Conservation (phyloP, 495 filamentous ascomycete genomes). For the Talaromyces adpressus region DNA sequence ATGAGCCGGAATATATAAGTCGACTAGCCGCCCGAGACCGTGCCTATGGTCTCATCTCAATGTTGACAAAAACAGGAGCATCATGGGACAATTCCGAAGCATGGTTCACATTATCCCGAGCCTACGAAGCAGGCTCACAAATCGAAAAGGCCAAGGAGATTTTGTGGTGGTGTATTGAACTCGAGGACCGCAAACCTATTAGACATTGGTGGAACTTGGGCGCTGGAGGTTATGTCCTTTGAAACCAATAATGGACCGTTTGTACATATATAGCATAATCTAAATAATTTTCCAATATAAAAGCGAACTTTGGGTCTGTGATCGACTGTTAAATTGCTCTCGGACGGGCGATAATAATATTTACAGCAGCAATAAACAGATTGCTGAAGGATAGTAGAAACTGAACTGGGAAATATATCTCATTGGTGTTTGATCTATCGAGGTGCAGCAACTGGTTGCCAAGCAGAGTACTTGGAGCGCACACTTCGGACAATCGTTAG, state of each 20-base stretch:
- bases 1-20: constrained; percentile 29
- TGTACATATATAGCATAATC: constrained; percentile 6
- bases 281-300: background rate
- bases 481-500: constrained; percentile 16
- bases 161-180: constrained; percentile 63
- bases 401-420: constrained; percentile 12
- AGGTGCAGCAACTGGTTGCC: constrained; percentile 38
- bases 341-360: background rate
- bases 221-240: constrained; percentile 40
- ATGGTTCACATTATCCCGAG: constrained; percentile 81
- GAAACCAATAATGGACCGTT: constrained; percentile 4
- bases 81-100: constrained; percentile 94
- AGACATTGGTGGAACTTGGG: constrained; percentile 43
- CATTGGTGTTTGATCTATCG: constrained; percentile 25
- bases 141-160: constrained; percentile 72
- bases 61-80: constrained; percentile 73
- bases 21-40: constrained; percentile 79
- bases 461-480: constrained; percentile 37
- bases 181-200: constrained; percentile 46
- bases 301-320: background rate
- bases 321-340: background rate
- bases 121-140: constrained; percentile 78
- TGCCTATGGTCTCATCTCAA: constrained; percentile 72
- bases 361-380: constrained; percentile 1
- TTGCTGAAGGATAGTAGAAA: constrained; percentile 12